These are phyloP conservation scores for Ascoidea rubescens DNA, from an alignment of 805 yeast genomes.

Conservation along the genomic window DNA sequence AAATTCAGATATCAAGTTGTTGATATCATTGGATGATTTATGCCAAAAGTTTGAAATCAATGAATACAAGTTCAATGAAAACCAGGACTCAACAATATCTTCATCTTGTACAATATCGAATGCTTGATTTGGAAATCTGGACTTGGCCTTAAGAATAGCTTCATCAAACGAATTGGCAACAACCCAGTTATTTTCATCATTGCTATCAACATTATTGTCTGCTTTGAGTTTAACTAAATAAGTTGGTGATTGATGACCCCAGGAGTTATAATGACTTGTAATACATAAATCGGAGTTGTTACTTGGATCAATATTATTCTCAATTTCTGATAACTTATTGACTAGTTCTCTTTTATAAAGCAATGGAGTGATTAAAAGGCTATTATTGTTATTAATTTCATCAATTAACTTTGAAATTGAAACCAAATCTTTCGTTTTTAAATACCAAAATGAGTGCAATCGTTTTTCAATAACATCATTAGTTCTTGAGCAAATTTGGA, in stretches of 20 bases:
- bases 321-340: constrained; percentile 21
- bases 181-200: constrained; percentile 71
- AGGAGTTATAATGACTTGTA: constrained; percentile 43
- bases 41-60: constrained; percentile 98
- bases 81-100: constrained; percentile 98
- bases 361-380: constrained; percentile 71
- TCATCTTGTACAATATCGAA: constrained; percentile 87
- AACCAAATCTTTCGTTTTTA: too few relatives aligned
- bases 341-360: constrained; percentile 85
- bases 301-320: too few relatives aligned
- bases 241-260: constrained; percentile 98
- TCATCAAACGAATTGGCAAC: constrained; percentile 77
- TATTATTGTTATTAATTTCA: constrained; percentile 71
- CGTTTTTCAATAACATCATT: constrained; percentile 78
- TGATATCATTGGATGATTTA: constrained; percentile 29
- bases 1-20: constrained; percentile 32
- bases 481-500: constrained; percentile 90
- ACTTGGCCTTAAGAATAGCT: constrained; percentile 70
- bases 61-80: constrained; percentile 97
- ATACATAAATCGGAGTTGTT: too few relatives aligned
- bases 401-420: constrained; percentile 43
- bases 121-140: constrained; percentile 53
- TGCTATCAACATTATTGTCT: constrained; percentile 46
- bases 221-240: constrained; percentile 42
- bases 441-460: too few relatives aligned